Conservation (phyloP, 2,329 filamentous ascomycete genomes). For the Xylaria sp. region DNA sequence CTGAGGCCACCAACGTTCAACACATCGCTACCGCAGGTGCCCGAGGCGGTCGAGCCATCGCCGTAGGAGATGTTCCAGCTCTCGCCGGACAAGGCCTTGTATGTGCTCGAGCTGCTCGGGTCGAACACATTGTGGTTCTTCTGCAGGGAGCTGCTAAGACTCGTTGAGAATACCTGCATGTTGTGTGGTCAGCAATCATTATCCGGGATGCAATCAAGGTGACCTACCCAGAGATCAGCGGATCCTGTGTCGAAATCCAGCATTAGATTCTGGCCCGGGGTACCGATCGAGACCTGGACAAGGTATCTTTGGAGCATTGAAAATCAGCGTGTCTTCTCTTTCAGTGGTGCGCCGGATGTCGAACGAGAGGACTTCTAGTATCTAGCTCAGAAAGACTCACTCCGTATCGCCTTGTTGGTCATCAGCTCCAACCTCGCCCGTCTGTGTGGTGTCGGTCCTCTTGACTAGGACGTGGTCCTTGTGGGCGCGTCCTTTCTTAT, state of each 20-base stretch:
- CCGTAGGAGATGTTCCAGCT: constrained; percentile 76
- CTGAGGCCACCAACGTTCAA: constrained; percentile 70
- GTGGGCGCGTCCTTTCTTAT: constrained; percentile 52
- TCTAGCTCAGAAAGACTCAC: constrained; percentile 36
- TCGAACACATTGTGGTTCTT: constrained; percentile 67
- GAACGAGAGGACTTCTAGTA: not conserved
- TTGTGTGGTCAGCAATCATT: constrained; percentile 5
- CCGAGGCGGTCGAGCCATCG: constrained; percentile 72
- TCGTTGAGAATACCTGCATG: constrained; percentile 65
- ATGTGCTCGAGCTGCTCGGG: constrained; percentile 69
- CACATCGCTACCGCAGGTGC: constrained; percentile 72
- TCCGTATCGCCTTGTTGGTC: constrained; percentile 74
- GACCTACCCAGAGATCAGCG: constrained; percentile 70
- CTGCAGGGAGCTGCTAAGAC: constrained; percentile 54
- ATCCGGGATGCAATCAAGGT: not conserved
- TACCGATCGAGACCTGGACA: constrained; percentile 72
- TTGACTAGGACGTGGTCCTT: constrained; percentile 60
- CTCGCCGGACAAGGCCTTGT: constrained; percentile 59
- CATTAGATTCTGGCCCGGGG: constrained; percentile 69
- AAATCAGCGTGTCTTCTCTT: constrained; percentile 9
- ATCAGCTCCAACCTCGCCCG: constrained; percentile 65
- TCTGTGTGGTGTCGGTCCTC: constrained; percentile 50
- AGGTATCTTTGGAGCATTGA: constrained; percentile 68
- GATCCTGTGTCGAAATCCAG: constrained; percentile 79
- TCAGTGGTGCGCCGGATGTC: not conserved